Evolutionary conservation across 257 asterid genomes (phyloP), one percentile per base, ranked within the genome.

Genomic region (Solanum appendiculatum): DNA sequence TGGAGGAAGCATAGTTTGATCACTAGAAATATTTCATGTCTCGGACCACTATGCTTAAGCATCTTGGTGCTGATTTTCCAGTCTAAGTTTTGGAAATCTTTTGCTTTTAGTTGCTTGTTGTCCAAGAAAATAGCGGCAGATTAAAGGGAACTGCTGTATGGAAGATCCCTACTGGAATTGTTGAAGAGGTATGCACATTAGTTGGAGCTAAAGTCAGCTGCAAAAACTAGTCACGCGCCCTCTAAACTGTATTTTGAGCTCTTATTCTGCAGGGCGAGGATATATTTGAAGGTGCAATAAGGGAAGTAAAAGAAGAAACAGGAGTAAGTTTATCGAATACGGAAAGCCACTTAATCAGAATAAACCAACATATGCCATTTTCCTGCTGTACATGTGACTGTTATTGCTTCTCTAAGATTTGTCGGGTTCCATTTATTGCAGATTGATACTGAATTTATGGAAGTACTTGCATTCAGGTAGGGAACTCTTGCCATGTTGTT

Each of bases 271-370:
- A 94, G 98, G 98, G 97, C 0, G 98, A 94, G 90, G 96, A 94
- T 83, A 89, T 93, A 36, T 91, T 88, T 82, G 87, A 88, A 39
- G 97, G 95, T 25, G 96, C 94, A 56, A 91, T 48, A 86, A 91
- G 97, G 90, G 97, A 93, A 92, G 96, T 93, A 37, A 93, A 93
- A 88, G 97, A 94, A 92, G 98, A 93, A 91, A 94, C 98, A 74
- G 96, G 94, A 90, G 98, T 93, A 92, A 90, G 94, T 89, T 51
- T 63, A 20, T 40, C 1, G 16, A 16, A 48, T 81, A 1, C 40
- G 10, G 84, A 48, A 77, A n/a, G 83, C 83, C 29, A 40, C 58
- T 40, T 4, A 40, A 77, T 33, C 5, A 85, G 58, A 34, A 72
- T 75, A 34, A 69, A 31, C 46, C 42, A 42, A 4, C 6, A 13